phyloP scores from a whole-genome alignment of 345 rosid species.

The Boechera retrofracta region DNA sequence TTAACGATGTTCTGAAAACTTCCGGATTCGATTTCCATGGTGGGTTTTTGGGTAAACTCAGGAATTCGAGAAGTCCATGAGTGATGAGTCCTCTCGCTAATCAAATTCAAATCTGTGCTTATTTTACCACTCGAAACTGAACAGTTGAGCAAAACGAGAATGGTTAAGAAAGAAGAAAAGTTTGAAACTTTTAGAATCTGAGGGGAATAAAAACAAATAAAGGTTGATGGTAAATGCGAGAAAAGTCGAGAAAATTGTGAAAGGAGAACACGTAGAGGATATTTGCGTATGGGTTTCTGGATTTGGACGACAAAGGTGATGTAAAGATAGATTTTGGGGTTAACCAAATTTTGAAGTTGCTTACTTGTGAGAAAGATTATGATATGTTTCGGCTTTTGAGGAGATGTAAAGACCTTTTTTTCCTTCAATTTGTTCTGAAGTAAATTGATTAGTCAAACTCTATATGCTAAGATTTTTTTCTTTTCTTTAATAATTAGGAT shows the following conservation, averaged over 20 bases:
- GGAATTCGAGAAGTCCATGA: slow-evolving; percentile 43
- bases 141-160: slow-evolving; percentile 38
- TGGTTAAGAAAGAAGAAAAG: slow-evolving; percentile 33
- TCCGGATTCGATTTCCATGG: slow-evolving; percentile 76
- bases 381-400: slow-evolving; percentile 29
- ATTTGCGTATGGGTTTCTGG: slow-evolving; percentile 37
- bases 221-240: slow-evolving; percentile 16
- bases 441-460: slow-evolving; percentile 32
- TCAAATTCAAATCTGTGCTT: slow-evolving; percentile 10
- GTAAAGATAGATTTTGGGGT: slow-evolving; percentile 17
- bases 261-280: slow-evolving; percentile 36
- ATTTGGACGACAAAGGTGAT: slow-evolving; percentile 36
- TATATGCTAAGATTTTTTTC: not conserved
- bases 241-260: slow-evolving; percentile 30
- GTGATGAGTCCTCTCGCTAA: not conserved
- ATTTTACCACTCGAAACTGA: slow-evolving; percentile 28
- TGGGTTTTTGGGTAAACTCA: slow-evolving; percentile 29
- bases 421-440: not conserved
- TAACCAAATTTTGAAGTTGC: slow-evolving; percentile 38
- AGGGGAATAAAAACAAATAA: not conserved
- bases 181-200: not conserved
- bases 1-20: slow-evolving; percentile 49
- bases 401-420: slow-evolving; percentile 27
- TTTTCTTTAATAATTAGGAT: not conserved
- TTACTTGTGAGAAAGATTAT: slow-evolving; percentile 38